phyloP scores from a whole-genome alignment of 179 eudicot species.

The Beta lomatogona region DNA sequence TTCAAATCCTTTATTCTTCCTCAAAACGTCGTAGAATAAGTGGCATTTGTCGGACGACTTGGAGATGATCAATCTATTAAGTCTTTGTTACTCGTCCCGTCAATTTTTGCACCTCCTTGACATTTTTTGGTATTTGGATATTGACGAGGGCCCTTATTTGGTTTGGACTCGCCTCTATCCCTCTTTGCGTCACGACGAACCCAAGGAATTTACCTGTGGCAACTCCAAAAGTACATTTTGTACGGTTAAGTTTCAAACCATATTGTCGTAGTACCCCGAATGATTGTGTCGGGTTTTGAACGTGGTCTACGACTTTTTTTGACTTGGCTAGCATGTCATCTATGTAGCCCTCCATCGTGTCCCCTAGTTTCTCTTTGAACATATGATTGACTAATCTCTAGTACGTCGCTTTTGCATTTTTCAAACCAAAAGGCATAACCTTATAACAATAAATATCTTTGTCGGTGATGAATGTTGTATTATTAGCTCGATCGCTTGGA shows the following conservation, averaged over 20 bases:
- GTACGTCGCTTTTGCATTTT: constrained; percentile 9
- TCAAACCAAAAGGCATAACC: constrained; percentile 10
- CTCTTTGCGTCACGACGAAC: background rate
- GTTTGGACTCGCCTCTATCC: constrained; percentile 8
- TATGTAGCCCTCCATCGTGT: background rate
- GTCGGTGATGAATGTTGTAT: background rate
- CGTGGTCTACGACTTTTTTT: background rate
- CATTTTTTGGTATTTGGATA: background rate
- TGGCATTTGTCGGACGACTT: background rate
- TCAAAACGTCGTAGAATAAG: too few relatives aligned
- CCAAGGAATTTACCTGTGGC: constrained; percentile 16
- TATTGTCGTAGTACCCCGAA: background rate
- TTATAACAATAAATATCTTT: background rate
- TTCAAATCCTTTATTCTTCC: too few relatives aligned
- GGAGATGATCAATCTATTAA: background rate
- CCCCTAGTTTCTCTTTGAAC: constrained; percentile 1
- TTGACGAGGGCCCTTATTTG: background rate
- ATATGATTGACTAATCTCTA: background rate
- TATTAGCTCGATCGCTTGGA: background rate
- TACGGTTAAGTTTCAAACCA: background rate
- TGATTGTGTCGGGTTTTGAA: background rate
- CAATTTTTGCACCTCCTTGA: background rate
- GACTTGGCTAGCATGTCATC: constrained; percentile 22
- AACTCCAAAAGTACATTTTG: constrained; percentile 2
- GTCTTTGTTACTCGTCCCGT: background rate